Evolutionary conservation across 345 rosid genomes (phyloP).

Genomic region (Theobroma cacao): DNA sequence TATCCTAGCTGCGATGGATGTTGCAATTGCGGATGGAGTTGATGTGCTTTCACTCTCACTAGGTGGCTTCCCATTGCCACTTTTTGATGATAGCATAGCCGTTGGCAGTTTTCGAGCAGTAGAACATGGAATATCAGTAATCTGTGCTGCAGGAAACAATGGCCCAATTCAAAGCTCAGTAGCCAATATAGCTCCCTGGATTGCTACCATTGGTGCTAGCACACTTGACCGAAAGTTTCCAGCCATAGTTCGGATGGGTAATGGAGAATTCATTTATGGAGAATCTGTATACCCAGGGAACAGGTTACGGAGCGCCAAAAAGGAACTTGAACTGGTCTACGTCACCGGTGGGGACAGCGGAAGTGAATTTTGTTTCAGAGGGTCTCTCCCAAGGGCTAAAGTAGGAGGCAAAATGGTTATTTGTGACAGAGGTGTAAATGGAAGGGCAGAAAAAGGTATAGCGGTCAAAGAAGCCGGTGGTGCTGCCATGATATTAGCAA

Average conservation of each 20-base stretch:
- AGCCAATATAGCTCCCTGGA: slow-evolving; percentile 93
- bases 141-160: slow-evolving; percentile 91
- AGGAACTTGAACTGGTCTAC: slow-evolving; percentile 67
- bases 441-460: slow-evolving; percentile 84
- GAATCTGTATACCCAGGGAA: slow-evolving; percentile 79
- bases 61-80: slow-evolving; percentile 83
- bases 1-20: slow-evolving; percentile 82
- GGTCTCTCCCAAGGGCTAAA: slow-evolving; percentile 64
- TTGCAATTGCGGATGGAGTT: slow-evolving; percentile 74
- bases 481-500: slow-evolving; percentile 84
- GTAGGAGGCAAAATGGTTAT: slow-evolving; percentile 79
- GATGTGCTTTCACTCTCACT: slow-evolving; percentile 85
- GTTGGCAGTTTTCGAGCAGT: slow-evolving; percentile 87
- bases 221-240: slow-evolving; percentile 85
- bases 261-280: slow-evolving; percentile 62
- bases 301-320: slow-evolving; percentile 25
- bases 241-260: slow-evolving; percentile 56
- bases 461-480: slow-evolving; percentile 89
- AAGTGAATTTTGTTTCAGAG: slow-evolving; percentile 72
- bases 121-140: slow-evolving; percentile 75
- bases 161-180: slow-evolving; percentile 81
- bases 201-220: slow-evolving; percentile 83
- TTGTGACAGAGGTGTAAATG: slow-evolving; percentile 85
- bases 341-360: slow-evolving; percentile 54
- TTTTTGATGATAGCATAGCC: slow-evolving; percentile 79